Conservation (phyloP, 176 grass and related monocot genomes). For the Triticum urartu region DNA sequence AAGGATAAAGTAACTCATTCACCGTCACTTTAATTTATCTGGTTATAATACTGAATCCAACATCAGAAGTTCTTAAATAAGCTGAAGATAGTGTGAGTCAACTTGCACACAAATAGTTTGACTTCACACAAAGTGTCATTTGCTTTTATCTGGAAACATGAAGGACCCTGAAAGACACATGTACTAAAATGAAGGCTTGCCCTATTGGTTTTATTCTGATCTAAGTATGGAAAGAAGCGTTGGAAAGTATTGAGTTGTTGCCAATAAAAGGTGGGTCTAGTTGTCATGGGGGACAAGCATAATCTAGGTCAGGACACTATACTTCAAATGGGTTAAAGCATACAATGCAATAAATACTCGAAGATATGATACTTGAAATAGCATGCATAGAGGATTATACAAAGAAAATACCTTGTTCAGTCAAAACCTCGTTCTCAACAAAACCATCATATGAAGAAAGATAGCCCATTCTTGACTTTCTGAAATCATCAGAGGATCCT, state of each 20-base stretch:
- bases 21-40: background rate
- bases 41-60: slow-evolving; percentile 16
- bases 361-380: slow-evolving; percentile 19
- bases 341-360: slow-evolving; percentile 6
- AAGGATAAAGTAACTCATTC: slow-evolving; percentile 2
- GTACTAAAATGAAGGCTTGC: slow-evolving; percentile 12
- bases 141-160: background rate
- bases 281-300: background rate
- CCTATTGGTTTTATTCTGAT: background rate
- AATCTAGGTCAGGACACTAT: background rate
- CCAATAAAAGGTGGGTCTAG: background rate
- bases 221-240: background rate
- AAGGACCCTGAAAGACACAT: background rate
- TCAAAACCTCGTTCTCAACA: slow-evolving; percentile 65
- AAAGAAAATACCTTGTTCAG: slow-evolving; percentile 74
- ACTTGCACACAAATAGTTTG: slow-evolving; percentile 8
- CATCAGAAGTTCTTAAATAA: slow-evolving; percentile 13
- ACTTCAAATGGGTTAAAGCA: slow-evolving; percentile 11
- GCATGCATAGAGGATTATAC: background rate
- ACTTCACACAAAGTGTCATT: background rate
- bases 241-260: background rate
- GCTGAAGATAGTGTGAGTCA: slow-evolving; percentile 5
- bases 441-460: slow-evolving; percentile 66
- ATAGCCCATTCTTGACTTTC: slow-evolving; percentile 83
- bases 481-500: slow-evolving; percentile 67